Percentiles rank a stretch among this genome's conserved stretches.
These are phyloP conservation scores for Eutrema heterophyllum DNA, from an alignment of 345 rosid species.

Conservation along the genomic window DNA sequence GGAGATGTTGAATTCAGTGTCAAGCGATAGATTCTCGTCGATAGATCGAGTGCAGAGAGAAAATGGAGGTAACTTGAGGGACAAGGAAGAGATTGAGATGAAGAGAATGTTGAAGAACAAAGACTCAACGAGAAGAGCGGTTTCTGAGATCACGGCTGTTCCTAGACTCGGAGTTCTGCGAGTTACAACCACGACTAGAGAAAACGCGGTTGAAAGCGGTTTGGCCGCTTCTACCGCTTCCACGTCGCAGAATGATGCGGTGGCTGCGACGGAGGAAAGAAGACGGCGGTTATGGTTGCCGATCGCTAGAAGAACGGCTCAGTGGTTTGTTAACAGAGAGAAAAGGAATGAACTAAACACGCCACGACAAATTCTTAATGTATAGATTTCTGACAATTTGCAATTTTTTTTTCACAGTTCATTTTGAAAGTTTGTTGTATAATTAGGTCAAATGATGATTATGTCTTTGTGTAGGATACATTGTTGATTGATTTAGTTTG, in stretches of 20 bases:
- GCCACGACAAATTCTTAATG: slow-evolving; percentile 27
- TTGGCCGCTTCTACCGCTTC: slow-evolving; percentile 19
- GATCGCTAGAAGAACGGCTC: slow-evolving; percentile 64
- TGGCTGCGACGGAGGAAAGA: slow-evolving; percentile 40
- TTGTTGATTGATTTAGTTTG: slow-evolving; percentile 2
- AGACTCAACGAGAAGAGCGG: slow-evolving; percentile 43
- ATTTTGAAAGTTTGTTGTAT: not conserved
- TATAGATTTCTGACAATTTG: slow-evolving; percentile 22
- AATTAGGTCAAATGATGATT: not conserved
- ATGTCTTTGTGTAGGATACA: not conserved
- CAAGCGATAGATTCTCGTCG: slow-evolving; percentile 49
- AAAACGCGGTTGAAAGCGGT: not conserved
- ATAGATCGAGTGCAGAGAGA: not conserved
- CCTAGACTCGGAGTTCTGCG: slow-evolving; percentile 23
- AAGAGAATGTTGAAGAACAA: slow-evolving; percentile 19
- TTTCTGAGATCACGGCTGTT: slow-evolving; percentile 68
- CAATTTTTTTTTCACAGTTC: not conserved
- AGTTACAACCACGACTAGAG: slow-evolving; percentile 19
- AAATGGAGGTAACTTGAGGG: slow-evolving; percentile 6
- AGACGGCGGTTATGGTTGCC: slow-evolving; percentile 63
- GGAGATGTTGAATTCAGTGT: slow-evolving; percentile 52
- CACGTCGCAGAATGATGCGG: not conserved
- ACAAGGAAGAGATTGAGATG: slow-evolving; percentile 12
- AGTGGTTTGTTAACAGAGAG: slow-evolving; percentile 70
- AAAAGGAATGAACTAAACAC: slow-evolving; percentile 21